phyloP scores from a whole-genome alignment of 139 green algal genomes.

The Medakamo hakoo region DNA sequence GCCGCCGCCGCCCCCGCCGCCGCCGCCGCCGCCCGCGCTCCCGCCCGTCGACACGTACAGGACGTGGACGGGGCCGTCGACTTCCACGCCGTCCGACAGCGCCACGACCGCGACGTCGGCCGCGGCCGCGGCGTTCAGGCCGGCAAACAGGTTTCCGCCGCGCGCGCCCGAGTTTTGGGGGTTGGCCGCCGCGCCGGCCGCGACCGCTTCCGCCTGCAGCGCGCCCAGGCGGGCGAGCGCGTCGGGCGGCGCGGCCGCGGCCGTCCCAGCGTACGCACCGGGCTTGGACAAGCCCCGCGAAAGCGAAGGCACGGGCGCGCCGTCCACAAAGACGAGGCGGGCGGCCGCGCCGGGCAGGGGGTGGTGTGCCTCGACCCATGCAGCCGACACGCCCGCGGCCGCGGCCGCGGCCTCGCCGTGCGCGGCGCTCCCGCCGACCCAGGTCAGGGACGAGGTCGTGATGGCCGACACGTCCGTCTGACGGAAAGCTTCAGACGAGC shows the following conservation, averaged over 20 bases:
- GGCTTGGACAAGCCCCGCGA: slow-evolving; percentile 12
- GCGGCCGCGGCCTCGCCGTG: no score
- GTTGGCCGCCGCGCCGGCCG: no score
- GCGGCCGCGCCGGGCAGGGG: slow-evolving; percentile 7
- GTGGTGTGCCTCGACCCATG: no score
- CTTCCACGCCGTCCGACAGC: slow-evolving; percentile 20
- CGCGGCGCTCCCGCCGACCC: no score
- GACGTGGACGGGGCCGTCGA: slow-evolving; percentile 49
- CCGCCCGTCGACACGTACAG: slow-evolving; percentile 32
- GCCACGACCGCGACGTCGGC: slow-evolving; percentile 41
- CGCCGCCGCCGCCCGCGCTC: background rate
- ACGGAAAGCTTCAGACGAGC: no score
- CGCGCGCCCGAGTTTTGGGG: slow-evolving; percentile 24
- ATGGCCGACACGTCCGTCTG: no score
- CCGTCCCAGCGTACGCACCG: slow-evolving; percentile 42
- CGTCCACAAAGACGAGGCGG: slow-evolving; percentile 47
- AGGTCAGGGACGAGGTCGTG: no score
- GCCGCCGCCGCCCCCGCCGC: background rate
- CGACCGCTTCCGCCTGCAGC: slow-evolving; percentile 29
- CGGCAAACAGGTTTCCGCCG: slow-evolving; percentile 55
- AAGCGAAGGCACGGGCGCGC: no score
- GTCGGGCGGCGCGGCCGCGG: slow-evolving; percentile 30
- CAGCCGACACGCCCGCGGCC: no score
- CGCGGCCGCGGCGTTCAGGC: slow-evolving; percentile 49
- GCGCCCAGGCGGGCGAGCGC: slow-evolving; percentile 5